Conservation (phyloP, 2,329 filamentous ascomycete genomes). For the Claviceps pusilla region DNA sequence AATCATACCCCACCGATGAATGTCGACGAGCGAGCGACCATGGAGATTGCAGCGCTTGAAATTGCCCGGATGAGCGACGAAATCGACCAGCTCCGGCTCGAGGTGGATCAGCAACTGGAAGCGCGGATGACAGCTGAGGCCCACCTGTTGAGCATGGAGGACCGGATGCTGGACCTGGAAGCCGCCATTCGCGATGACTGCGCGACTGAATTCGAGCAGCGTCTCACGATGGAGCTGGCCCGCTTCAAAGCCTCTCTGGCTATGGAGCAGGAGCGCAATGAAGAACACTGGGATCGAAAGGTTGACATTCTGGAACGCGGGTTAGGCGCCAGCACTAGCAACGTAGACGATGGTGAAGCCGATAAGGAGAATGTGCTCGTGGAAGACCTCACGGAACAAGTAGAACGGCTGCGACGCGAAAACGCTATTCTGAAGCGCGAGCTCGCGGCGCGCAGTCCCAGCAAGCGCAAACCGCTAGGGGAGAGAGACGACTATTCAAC, state of each 20-base stretch:
- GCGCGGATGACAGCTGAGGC: conserved; percentile 58
- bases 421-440: conserved; percentile 52
- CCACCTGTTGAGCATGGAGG: conserved; percentile 54
- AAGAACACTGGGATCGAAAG: conserved; percentile 80
- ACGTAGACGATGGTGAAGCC: conserved; percentile 33
- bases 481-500: conserved; percentile 33
- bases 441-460: conserved; percentile 46
- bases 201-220: conserved; percentile 68
- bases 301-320: conserved; percentile 48
- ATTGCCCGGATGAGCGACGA: conserved; percentile 60
- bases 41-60: conserved; percentile 69
- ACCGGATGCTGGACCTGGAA: conserved; percentile 54
- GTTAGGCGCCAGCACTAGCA: conserved; percentile 27
- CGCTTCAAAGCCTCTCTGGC: conserved; percentile 71
- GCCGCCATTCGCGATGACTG: conserved; percentile 80
- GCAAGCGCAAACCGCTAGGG: conserved; percentile 39
- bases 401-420: conserved; percentile 51
- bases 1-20: conserved; percentile 25
- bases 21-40: conserved; percentile 48
- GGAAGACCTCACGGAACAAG: conserved; percentile 55
- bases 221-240: conserved; percentile 57
- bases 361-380: conserved; percentile 48
- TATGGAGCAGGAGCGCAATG: conserved; percentile 62
- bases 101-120: conserved; percentile 56
- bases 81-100: conserved; percentile 56